Percentiles rank a stretch among this genome's conserved stretches.
phyloP scores from a whole-genome alignment of 2,329 filamentous ascomycete species.

The Hymenoscyphus fraxineus region DNA sequence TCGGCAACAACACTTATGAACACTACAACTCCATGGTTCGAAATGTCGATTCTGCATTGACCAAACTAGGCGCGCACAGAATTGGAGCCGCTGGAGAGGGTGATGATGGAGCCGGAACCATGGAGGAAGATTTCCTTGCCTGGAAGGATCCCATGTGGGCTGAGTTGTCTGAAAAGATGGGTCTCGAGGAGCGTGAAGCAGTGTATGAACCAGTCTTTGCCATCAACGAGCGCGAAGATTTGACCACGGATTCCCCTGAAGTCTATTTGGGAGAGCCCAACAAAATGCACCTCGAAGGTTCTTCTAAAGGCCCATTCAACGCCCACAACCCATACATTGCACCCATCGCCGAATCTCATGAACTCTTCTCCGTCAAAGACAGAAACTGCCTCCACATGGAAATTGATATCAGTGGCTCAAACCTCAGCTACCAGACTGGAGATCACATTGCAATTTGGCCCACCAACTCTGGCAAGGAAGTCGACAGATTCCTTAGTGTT shows the following conservation, averaged over 20 bases:
- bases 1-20: constrained; percentile 99
- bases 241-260: constrained; percentile 69
- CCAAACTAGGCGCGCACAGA: constrained; percentile 76
- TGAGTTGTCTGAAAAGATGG: constrained; percentile 77
- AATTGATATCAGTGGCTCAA: constrained; percentile 83
- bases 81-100: constrained; percentile 90
- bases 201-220: constrained; percentile 92
- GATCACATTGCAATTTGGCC: constrained; percentile 98
- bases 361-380: constrained; percentile 84
- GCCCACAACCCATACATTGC: constrained; percentile 97
- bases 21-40: constrained; percentile 99
- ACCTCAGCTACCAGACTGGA: constrained; percentile 89
- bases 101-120: constrained; percentile 95
- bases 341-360: constrained; percentile 83
- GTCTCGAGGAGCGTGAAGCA: constrained; percentile 89
- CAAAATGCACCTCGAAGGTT: constrained; percentile 87
- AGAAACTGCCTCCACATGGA: constrained; percentile 97
- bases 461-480: constrained; percentile 87
- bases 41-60: constrained; percentile 76
- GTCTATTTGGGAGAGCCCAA: constrained; percentile 97
- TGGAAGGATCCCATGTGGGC: constrained; percentile 99
- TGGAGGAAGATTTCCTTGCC: constrained; percentile 98
- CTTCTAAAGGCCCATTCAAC: constrained; percentile 84
- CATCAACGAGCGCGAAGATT: constrained; percentile 70
- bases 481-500: constrained; percentile 81